A percentile compares a stretch with the other conserved stretches of the same genome.
Evolutionary conservation across 164 flowering plant genomes (phyloP).

Genomic region (Stephania yunnanensis): DNA sequence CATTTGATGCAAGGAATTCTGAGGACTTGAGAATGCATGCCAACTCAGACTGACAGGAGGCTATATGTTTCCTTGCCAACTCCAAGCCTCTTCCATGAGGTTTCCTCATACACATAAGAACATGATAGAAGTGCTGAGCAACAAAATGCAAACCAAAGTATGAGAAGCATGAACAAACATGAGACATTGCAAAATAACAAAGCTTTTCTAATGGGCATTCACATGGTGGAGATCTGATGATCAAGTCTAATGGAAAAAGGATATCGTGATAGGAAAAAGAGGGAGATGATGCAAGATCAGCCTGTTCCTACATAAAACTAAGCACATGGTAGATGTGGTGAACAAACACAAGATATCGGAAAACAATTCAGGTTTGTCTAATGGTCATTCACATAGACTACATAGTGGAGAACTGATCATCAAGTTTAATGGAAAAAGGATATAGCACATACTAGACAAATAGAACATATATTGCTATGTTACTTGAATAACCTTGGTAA

Average conservation of each 20-base stretch:
- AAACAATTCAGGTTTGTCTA: no score
- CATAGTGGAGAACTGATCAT: no score
- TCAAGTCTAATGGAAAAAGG: neutral
- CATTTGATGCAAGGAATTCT: slow-evolving; percentile 46
- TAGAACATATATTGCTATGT: no score
- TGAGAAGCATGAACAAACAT: neutral
- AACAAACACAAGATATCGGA: no score
- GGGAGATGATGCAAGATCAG: neutral
- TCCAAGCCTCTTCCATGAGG: slow-evolving; percentile 94
- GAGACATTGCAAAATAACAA: neutral
- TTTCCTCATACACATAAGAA: slow-evolving; percentile 64
- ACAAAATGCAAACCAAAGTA: neutral
- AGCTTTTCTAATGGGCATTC: neutral
- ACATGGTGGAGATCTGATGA: neutral
- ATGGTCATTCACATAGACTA: no score
- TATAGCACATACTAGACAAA: no score
- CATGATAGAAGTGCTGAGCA: slow-evolving; percentile 86
- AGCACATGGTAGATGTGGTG: no score
- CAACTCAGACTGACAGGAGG: slow-evolving; percentile 66
- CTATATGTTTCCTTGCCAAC: slow-evolving; percentile 84
- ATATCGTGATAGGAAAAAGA: neutral
- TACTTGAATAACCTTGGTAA: neutral
- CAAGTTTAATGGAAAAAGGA: no score
- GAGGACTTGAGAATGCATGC: slow-evolving; percentile 43
- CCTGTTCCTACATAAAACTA: no score